phyloP scores from a whole-genome alignment of 345 rosid genomes.

The Syzygium grande region DNA sequence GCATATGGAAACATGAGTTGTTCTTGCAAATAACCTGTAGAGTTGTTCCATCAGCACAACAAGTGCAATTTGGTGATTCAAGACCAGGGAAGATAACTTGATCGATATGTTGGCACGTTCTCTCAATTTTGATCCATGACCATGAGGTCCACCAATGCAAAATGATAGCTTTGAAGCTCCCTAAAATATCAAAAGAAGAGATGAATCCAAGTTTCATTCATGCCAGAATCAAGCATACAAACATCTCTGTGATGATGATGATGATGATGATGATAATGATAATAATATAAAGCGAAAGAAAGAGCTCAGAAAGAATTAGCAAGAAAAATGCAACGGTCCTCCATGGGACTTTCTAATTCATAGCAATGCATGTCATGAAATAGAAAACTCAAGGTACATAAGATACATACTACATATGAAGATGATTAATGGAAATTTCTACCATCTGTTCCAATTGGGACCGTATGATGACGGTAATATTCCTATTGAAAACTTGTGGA shows the following conservation, averaged over 20 bases:
- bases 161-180: conserved; percentile 78
- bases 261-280: neutral
- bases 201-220: neutral
- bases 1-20: neutral
- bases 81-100: conserved; percentile 75
- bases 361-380: neutral
- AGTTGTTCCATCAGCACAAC: conserved; percentile 82
- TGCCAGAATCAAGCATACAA: neutral
- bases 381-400: neutral
- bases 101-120: conserved; percentile 57
- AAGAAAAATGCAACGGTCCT: neutral
- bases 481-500: neutral
- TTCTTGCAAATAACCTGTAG: conserved; percentile 42
- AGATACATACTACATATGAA: neutral
- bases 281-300: neutral
- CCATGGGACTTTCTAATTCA: neutral
- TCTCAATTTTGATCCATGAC: conserved; percentile 63
- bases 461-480: neutral
- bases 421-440: neutral
- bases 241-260: neutral
- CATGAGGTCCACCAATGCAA: conserved; percentile 87
- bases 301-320: neutral
- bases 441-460: neutral
- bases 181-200: conserved; percentile 16
- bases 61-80: conserved; percentile 86